Conservation (phyloP, 108 stramenopile genomes). For the Conticribra weissflogii region DNA sequence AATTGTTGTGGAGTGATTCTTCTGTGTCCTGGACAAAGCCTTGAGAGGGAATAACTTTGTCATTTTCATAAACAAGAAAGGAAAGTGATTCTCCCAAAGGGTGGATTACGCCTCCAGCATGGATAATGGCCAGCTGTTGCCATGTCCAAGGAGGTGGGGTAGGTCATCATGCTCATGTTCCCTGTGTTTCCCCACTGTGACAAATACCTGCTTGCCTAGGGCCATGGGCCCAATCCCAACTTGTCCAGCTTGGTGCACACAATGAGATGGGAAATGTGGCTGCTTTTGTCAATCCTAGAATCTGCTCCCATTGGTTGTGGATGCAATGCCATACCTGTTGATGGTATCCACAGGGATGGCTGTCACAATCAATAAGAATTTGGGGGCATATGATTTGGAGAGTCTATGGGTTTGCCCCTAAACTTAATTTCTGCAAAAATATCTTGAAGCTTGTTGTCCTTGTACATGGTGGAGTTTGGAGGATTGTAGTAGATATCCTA, state of each 20-base stretch:
- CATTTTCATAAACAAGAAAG: conserved; percentile 12
- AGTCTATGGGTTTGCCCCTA: too few species aligned
- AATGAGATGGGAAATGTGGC: not conserved
- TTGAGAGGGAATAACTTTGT: not conserved
- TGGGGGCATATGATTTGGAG: too few species aligned
- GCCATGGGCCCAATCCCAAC: too few species aligned
- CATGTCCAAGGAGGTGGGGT: not conserved
- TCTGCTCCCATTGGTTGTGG: not conserved
- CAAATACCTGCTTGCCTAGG: too few species aligned
- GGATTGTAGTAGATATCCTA: too few species aligned
- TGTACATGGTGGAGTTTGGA: too few species aligned
- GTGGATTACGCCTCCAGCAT: not conserved
- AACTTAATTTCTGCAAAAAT: too few species aligned
- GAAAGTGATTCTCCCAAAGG: conserved; percentile 18
- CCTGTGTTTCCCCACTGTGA: conserved; percentile 2
- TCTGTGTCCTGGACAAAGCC: conserved; percentile 1
- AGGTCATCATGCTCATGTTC: not conserved
- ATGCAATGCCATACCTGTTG: not conserved
- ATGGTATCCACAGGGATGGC: too few species aligned
- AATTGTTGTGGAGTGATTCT: not conserved
- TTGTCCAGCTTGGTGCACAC: not conserved
- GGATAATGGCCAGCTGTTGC: not conserved
- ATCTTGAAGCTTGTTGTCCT: too few species aligned
- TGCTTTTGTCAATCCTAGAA: not conserved
- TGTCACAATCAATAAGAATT: too few species aligned